phyloP scores from a whole-genome alignment of 2,329 filamentous ascomycete genomes.

The Trichoderma arundinaceum region DNA sequence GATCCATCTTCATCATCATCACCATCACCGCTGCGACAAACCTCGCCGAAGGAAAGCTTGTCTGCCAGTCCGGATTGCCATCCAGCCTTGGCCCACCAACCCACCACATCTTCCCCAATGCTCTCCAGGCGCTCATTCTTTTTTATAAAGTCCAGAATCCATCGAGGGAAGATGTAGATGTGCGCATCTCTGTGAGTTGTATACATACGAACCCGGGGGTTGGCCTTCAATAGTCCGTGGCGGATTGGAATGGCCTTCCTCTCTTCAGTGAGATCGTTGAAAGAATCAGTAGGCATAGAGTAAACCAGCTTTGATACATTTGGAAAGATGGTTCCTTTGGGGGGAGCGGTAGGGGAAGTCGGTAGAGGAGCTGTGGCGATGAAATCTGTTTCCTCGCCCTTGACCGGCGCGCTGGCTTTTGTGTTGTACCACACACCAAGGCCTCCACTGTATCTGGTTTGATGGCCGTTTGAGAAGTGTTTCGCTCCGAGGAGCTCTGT shows the following conservation, averaged over 20 bases:
- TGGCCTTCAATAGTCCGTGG: conserved; percentile 74
- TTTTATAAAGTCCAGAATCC: conserved; percentile 84
- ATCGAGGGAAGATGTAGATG: conserved; percentile 91
- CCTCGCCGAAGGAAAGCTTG: conserved; percentile 74
- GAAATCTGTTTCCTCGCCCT: conserved; percentile 93
- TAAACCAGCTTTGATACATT: conserved; percentile 80
- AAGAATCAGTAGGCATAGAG: conserved; percentile 84
- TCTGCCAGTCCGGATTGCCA: conserved; percentile 84
- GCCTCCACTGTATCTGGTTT: conserved; percentile 68
- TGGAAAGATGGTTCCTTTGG: conserved; percentile 67
- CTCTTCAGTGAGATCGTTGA: conserved; percentile 82
- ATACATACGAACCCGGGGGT: conserved; percentile 78
- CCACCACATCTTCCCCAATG: conserved; percentile 87
- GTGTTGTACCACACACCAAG: conserved; percentile 92
- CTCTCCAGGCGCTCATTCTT: conserved; percentile 83
- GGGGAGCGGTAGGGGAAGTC: conserved; percentile 51
- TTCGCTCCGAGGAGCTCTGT: conserved; percentile 61
- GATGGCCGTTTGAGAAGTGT: conserved; percentile 47
- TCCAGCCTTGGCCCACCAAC: conserved; percentile 92
- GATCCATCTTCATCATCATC: conserved; percentile 47
- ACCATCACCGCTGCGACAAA: conserved; percentile 54
- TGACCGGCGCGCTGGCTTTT: conserved; percentile 74
- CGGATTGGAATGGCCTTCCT: conserved; percentile 75
- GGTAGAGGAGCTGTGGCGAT: conserved; percentile 76
- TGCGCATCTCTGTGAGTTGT: conserved; percentile 89